Evolutionary conservation across 75 land plant genomes (phyloP).

Genomic region (Cunninghamia lanceolata): DNA sequence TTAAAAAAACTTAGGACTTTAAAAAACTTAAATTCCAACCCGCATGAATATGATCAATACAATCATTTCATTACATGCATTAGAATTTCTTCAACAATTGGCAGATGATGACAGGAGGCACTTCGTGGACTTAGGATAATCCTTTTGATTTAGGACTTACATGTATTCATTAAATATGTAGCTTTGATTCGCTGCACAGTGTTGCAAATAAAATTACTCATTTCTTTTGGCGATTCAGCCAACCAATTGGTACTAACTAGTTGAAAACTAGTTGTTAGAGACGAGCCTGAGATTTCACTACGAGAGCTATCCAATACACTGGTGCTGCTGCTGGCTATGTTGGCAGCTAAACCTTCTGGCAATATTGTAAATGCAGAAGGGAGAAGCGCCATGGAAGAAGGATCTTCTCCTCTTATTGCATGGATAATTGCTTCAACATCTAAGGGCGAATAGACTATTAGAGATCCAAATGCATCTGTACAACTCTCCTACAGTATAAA

Average conservation of each 20-base stretch:
- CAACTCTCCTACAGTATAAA: constrained; percentile 84
- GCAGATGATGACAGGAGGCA: too few relatives aligned
- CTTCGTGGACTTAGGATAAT: too few relatives aligned
- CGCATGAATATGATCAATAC: too few relatives aligned
- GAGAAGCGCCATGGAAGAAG: constrained; percentile 44
- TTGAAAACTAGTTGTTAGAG: constrained; percentile 61
- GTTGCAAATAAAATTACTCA: constrained; percentile 56
- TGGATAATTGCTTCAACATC: constrained; percentile 53
- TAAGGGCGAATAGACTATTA: constrained; percentile 65
- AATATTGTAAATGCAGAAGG: constrained; percentile 72
- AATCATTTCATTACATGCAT: too few relatives aligned
- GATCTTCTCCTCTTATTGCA: constrained; percentile 73
- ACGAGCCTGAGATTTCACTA: constrained; percentile 48
- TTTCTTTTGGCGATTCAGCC: constrained; percentile 54
- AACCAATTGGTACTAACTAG: constrained; percentile 62
- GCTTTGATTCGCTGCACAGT: too few relatives aligned
- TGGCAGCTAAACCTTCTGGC: constrained; percentile 41
- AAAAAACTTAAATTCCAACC: too few relatives aligned
- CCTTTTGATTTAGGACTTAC: too few relatives aligned
- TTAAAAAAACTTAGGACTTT: too few relatives aligned
- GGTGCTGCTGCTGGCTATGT: constrained; percentile 22
- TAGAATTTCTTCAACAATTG: too few relatives aligned
- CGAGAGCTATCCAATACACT: constrained; percentile 8
- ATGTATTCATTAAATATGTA: too few relatives aligned
- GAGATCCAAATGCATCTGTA: constrained; percentile 64